These are phyloP conservation scores for Linderniella brevidens DNA, from an alignment of 257 asterid genomes.

Conservation along the genomic window DNA sequence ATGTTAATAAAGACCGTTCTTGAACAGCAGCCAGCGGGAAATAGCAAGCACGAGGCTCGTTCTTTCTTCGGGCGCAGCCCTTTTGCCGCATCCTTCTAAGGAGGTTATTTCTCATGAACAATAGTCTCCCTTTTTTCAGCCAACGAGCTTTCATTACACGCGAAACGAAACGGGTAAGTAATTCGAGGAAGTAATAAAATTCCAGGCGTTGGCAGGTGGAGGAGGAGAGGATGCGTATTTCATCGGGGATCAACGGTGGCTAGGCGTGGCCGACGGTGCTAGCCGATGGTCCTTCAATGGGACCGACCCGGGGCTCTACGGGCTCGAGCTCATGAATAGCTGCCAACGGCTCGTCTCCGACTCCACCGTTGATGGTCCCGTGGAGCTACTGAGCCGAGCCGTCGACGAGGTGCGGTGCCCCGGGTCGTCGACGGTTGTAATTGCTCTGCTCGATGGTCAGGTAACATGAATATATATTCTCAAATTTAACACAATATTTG, in stretches of 20 bases:
- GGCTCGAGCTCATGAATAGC: slow-evolving; percentile 46
- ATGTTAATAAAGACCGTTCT: slow-evolving; percentile 12
- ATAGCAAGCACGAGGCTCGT: slow-evolving; percentile 17
- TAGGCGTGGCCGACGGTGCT: slow-evolving; percentile 89
- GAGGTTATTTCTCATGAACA: slow-evolving; percentile 27
- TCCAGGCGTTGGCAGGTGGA: slow-evolving; percentile 89
- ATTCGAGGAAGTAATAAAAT: slow-evolving; percentile 34
- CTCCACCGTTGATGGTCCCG: slow-evolving; percentile 12
- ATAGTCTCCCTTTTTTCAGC: neutral
- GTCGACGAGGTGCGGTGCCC: slow-evolving; percentile 35
- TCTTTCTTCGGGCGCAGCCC: slow-evolving; percentile 65
- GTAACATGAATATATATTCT: no score
- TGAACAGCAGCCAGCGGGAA: slow-evolving; percentile 48
- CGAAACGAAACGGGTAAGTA: slow-evolving; percentile 16
- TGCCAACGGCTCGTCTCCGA: slow-evolving; percentile 31
- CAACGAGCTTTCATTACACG: neutral
- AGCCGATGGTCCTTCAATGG: slow-evolving; percentile 80
- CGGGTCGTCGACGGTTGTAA: slow-evolving; percentile 58
- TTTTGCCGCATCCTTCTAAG: slow-evolving; percentile 74
- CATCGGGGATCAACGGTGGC: slow-evolving; percentile 48
- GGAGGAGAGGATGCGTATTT: slow-evolving; percentile 95
- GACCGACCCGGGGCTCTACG: slow-evolving; percentile 52
- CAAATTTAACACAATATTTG: no score
- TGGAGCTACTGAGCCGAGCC: slow-evolving; percentile 36
- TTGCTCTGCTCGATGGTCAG: slow-evolving; percentile 65